Evolutionary conservation across 306 rosid genomes (phyloP), one percentile per base, ranked within the genome.

Genomic region (Citrullus colocynthis): DNA sequence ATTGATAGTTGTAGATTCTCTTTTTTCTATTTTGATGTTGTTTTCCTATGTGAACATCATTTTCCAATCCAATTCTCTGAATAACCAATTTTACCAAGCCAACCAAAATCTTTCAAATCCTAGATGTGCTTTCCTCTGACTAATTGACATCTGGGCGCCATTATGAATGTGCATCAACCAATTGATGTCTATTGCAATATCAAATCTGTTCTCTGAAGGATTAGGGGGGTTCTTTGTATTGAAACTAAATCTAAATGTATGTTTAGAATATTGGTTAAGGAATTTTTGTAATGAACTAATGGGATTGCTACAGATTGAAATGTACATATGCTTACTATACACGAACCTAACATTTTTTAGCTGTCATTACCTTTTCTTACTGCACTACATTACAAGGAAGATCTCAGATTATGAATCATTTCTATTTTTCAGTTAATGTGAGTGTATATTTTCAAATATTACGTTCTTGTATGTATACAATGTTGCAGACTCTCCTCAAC

Each of bases 401-500:
- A 9, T 54, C 10, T 45, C 24, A 14, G 7, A 71, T 71, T 71
- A 45, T 45, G 0, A 44, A 7, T 70, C 39, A 44, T 70, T 7
- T 70, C 55, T 70, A 49, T 45, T 39, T 57, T 58, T 58, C 44
- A 41, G 57, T 76, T 34, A 28, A 18, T 76, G 5, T 11, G 48
- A 15, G n/a, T 42, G 7, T 52, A 1, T 52, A 52, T 52, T 52
- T 77, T 42, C 59, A 5, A 44, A 54, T 80, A 59, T 7, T 15
- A 34, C 21, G 37, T 44, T 76, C 30, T 72, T 51, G 61, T 75
- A 12, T 57, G 67, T 57, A 20, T n/a, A 74, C 60, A 66, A 41
- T 65, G 61, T 74, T 81, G 76, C 90, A 85, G 85, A 87, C 6
- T 81, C 88, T 77, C 88, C 87, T 13, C 78, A 79, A 51, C 85